These are phyloP conservation scores for Coccomyxa sp. DNA, from an alignment of 139 green algal species.

Conservation along the genomic window DNA sequence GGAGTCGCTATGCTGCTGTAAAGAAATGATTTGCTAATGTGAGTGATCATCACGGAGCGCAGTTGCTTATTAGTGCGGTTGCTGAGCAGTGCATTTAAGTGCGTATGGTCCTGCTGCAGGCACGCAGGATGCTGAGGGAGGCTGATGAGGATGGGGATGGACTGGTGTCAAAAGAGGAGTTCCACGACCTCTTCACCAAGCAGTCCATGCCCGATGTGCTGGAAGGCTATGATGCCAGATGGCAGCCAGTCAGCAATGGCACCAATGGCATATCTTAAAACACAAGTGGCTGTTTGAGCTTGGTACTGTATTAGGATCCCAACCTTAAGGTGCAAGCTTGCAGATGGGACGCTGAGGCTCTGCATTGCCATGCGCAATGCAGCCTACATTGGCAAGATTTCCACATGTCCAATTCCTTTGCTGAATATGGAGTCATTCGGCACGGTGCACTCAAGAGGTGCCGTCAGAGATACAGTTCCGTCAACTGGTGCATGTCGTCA, in stretches of 20 bases:
- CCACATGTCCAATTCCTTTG: too few relatives aligned
- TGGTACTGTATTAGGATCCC: too few relatives aligned
- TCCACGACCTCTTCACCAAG: constrained; percentile 54
- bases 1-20: background rate
- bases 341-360: too few relatives aligned
- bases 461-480: too few relatives aligned
- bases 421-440: too few relatives aligned
- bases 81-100: background rate
- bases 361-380: too few relatives aligned
- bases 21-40: background rate
- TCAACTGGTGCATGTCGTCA: too few relatives aligned
- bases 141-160: constrained; percentile 82
- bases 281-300: too few relatives aligned
- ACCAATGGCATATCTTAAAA: background rate
- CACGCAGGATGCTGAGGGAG: constrained; percentile 80
- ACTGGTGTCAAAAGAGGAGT: constrained; percentile 69
- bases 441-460: too few relatives aligned
- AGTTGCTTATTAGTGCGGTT: background rate
- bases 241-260: background rate
- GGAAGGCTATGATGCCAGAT: constrained; percentile 48
- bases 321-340: too few relatives aligned
- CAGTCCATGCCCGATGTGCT: constrained; percentile 44
- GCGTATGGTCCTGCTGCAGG: constrained; percentile 28
- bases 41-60: background rate
- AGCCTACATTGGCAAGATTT: too few relatives aligned